phyloP scores from a whole-genome alignment of 192 early-diverging fungal species.

The Gigaspora rosea region DNA sequence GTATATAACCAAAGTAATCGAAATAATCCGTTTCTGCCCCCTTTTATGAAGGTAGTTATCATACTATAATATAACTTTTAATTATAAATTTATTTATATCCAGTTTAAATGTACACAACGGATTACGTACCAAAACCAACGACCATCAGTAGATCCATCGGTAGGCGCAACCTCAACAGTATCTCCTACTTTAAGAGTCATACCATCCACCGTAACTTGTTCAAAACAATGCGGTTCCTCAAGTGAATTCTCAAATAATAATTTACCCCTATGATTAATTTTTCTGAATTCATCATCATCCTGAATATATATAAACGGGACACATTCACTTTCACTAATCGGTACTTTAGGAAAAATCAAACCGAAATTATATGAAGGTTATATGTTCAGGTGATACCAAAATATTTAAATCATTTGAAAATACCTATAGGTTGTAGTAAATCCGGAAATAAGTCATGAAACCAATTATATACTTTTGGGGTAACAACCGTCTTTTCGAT shows the following conservation, averaged over 20 bases:
- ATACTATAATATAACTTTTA: background rate
- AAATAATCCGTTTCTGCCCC: background rate
- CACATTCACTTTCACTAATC: no score
- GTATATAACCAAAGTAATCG: constrained; percentile 23
- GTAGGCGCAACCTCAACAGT: background rate
- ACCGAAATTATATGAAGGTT: no score
- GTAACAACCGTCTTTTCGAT: constrained; percentile 26
- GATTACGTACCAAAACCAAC: constrained; percentile 6
- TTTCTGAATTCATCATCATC: no score
- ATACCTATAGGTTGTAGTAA: constrained; percentile 5
- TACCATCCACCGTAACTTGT: background rate
- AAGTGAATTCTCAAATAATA: background rate
- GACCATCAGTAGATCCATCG: background rate
- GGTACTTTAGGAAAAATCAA: no score
- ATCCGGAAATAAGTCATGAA: constrained; percentile 11
- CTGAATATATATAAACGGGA: no score
- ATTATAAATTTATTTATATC: background rate
- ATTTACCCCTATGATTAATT: background rate
- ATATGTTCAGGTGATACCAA: no score
- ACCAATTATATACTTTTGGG: constrained; percentile 22
- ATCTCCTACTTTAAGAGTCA: background rate
- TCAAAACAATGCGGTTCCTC: background rate
- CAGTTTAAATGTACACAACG: background rate
- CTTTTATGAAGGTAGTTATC: background rate
- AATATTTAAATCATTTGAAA: background rate